Conservation (phyloP, 306 rosid species). For the Cucurbita moschata region DNA sequence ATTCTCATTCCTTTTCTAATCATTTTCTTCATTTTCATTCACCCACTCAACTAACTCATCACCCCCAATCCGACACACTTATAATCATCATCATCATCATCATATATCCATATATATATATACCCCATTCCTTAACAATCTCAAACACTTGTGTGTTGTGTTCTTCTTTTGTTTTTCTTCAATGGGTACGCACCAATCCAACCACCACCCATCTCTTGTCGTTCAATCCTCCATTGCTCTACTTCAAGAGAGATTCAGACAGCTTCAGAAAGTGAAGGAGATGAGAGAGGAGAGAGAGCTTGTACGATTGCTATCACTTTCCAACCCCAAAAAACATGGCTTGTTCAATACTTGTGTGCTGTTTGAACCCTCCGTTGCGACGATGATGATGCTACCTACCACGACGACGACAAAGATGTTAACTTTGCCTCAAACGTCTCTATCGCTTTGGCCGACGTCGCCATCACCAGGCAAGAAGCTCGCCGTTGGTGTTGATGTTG, state of each 20-base stretch:
- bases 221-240: constrained; percentile 65
- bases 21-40: constrained; percentile 29
- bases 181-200: constrained; percentile 41
- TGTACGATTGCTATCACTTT: constrained; percentile 14
- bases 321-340: constrained; percentile 15
- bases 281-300: constrained; percentile 76
- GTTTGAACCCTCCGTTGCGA: not conserved
- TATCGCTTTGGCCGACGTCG: constrained; percentile 48
- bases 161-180: not conserved
- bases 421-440: constrained; percentile 38
- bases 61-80: not conserved
- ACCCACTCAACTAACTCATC: not conserved
- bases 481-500: not conserved
- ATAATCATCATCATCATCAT: not conserved
- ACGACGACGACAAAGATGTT: constrained; percentile 7
- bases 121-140: not conserved
- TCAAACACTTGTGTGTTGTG: not conserved
- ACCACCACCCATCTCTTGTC: constrained; percentile 14
- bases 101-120: not conserved
- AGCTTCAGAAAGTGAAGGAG: constrained; percentile 66
- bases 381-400: constrained; percentile 7
- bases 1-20: constrained; percentile 41
- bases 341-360: constrained; percentile 8
- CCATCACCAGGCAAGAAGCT: not conserved
- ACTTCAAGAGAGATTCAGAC: constrained; percentile 78